Conservation (phyloP, 495 filamentous ascomycete genomes). For the Aspergillus cavernicola region DNA sequence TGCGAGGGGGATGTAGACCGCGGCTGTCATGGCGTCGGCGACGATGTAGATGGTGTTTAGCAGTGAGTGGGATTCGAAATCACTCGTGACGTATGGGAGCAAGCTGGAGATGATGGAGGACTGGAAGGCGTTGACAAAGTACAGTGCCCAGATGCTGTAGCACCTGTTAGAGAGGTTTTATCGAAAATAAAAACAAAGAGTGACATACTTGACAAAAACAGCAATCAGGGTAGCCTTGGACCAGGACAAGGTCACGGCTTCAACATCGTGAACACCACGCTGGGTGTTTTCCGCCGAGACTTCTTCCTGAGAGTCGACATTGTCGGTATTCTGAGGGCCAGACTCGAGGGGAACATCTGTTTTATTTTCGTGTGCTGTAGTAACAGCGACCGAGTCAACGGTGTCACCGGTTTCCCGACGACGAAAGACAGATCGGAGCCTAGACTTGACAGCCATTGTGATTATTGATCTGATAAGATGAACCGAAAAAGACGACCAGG, state of each 20-base stretch:
- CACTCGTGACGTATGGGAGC: constrained; percentile 30
- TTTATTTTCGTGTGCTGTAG: neutral
- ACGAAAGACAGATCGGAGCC: neutral
- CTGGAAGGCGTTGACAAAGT: constrained; percentile 23
- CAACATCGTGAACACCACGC: constrained; percentile 12
- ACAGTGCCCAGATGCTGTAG: constrained; percentile 24
- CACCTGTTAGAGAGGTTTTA: neutral
- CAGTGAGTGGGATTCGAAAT: constrained; percentile 31
- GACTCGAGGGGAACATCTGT: neutral
- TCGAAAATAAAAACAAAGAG: neutral
- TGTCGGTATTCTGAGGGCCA: neutral
- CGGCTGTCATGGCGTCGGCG: constrained; percentile 50
- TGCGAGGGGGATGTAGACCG: constrained; percentile 57
- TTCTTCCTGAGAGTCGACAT: neutral
- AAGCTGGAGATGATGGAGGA: constrained; percentile 17
- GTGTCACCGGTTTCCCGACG: neutral
- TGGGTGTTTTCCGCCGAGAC: neutral
- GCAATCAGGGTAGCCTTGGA: constrained; percentile 20
- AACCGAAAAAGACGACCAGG: neutral
- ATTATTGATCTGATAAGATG: neutral
- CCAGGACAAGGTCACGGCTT: constrained; percentile 22
- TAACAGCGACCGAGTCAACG: neutral
- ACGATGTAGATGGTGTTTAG: constrained; percentile 29
- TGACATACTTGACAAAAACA: constrained; percentile 22
- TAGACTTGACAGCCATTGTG: neutral